A percentile compares a stretch with the other conserved stretches of the same genome.
Evolutionary conservation across 2,329 filamentous ascomycete species (phyloP).

Genomic region (Aspergillus felis): DNA sequence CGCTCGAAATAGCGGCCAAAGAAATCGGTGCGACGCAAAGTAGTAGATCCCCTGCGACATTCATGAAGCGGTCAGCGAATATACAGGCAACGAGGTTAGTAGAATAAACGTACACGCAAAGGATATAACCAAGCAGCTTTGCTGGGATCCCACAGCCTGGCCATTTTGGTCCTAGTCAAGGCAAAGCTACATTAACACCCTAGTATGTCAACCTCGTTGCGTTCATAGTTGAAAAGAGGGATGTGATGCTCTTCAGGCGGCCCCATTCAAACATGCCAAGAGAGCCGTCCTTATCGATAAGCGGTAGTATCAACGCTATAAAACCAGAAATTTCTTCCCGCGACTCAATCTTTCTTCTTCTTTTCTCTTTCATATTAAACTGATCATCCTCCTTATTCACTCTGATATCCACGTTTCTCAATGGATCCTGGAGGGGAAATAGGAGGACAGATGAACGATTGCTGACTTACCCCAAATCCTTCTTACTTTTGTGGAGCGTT

Average conservation of each 20-base stretch:
- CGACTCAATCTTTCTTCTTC: conserved; percentile 22
- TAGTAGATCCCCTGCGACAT: conserved; percentile 68
- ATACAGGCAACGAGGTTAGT: conserved; percentile 2
- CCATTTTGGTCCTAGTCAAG: conserved; percentile 5
- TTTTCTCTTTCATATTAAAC: conserved; percentile 37
- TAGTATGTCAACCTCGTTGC: not conserved
- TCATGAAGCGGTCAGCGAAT: conserved; percentile 4
- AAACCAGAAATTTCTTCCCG: conserved; percentile 21
- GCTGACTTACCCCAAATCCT: conserved; percentile 47
- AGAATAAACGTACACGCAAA: conserved; percentile 37
- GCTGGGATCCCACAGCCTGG: conserved; percentile 21
- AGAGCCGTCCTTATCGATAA: conserved; percentile 34
- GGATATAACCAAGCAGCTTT: conserved; percentile 47
- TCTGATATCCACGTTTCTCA: conserved; percentile 36
- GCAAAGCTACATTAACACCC: not conserved
- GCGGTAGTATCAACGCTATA: conserved; percentile 18
- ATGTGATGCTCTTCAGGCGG: conserved; percentile 1
- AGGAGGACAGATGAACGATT: conserved; percentile 40
- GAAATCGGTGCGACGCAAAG: conserved; percentile 70
- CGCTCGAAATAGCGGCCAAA: conserved; percentile 75
- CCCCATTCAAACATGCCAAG: conserved; percentile 8
- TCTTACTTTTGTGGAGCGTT: conserved; percentile 39
- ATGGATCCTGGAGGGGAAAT: conserved; percentile 47
- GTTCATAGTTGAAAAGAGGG: not conserved
- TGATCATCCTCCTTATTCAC: conserved; percentile 47